These are phyloP conservation scores for Nephelium lappaceum DNA, from an alignment of 345 rosid genomes.

Conservation along the genomic window DNA sequence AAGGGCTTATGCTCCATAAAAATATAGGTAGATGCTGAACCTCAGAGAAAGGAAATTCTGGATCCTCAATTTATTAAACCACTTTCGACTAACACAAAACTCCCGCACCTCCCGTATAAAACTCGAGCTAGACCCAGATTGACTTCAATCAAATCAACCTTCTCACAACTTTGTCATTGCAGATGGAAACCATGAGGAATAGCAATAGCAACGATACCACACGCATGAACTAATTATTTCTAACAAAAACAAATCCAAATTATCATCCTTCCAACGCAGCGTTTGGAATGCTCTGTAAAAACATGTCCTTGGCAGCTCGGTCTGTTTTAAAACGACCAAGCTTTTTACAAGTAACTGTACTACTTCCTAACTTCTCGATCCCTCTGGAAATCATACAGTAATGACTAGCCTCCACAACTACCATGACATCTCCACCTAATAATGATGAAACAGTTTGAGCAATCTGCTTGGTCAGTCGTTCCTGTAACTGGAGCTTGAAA, in stretches of 20 bases:
- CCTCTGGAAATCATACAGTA: constrained; percentile 97
- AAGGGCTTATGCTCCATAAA: not conserved
- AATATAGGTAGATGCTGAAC: not conserved
- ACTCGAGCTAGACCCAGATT: not conserved
- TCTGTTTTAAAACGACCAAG: constrained; percentile 80
- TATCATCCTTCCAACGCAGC: constrained; percentile 27
- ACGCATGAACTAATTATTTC: not conserved
- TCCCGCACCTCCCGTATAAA: not conserved
- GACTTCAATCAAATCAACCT: constrained; percentile 11
- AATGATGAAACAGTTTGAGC: constrained; percentile 74
- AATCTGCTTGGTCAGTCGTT: constrained; percentile 87
- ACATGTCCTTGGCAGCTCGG: constrained; percentile 50
- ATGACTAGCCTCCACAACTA: constrained; percentile 87
- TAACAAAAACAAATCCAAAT: not conserved
- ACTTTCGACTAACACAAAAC: not conserved
- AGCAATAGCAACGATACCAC: not conserved
- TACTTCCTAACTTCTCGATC: constrained; percentile 90
- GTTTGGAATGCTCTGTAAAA: constrained; percentile 61
- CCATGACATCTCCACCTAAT: constrained; percentile 84
- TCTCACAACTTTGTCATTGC: not conserved
- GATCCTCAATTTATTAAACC: not conserved
- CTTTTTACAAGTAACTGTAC: constrained; percentile 77
- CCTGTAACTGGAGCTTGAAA: constrained; percentile 98
- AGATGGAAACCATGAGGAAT: not conserved
- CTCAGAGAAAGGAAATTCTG: not conserved